Base-by-base conservation (phyloP, 805 yeast species). In the Candida anglica region DNA sequence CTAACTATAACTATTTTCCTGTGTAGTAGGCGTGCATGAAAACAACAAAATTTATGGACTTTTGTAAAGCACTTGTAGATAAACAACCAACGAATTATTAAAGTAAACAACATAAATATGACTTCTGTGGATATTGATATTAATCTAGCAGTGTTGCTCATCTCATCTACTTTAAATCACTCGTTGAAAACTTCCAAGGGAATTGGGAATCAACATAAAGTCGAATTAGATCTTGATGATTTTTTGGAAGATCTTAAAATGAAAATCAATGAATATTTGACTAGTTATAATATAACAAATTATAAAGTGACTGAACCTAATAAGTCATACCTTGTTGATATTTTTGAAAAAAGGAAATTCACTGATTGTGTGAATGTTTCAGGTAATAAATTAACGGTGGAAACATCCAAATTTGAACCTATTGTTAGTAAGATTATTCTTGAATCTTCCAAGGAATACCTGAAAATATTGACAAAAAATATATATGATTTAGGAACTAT, bases 361-460 rank as follows among this genome's bases (percentile, higher is more conserved):
- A 27, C 43, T 9, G 43, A 51, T 24, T 50, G 57, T 40, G 44
- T 58, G 2, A 24, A 33, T 19, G 37, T 56, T 4, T 37, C 44
- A 11, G 46, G 45, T 5, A 48, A 50, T 16, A 33, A 38, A 16
- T 33, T 58, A n/a, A 40, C 42, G n/a, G 42, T 58, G 8, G 42
- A 44, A n/a, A 40, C 43, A 23, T 34, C 44, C 15, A 43, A 42
- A 25, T 54, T 46, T 39, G 51, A 48, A 17, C 35, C 32, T 23
- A 37, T 33, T 7, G 43, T 59, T 38, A 53, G 48, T 32, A 38
- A 42, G 13, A 44, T 53, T 3, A 46, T 58, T 1, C 41, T 54
- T 7, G 44, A 47, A 5, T 48, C 56, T 3, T 37, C 50, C 2
- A 31, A 36, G 28, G 34, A 38, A 24, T 56, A 56, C 32, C 41